Conservation (phyloP, 768 basidiomycete genomes). For the Boletus barrowsii region DNA sequence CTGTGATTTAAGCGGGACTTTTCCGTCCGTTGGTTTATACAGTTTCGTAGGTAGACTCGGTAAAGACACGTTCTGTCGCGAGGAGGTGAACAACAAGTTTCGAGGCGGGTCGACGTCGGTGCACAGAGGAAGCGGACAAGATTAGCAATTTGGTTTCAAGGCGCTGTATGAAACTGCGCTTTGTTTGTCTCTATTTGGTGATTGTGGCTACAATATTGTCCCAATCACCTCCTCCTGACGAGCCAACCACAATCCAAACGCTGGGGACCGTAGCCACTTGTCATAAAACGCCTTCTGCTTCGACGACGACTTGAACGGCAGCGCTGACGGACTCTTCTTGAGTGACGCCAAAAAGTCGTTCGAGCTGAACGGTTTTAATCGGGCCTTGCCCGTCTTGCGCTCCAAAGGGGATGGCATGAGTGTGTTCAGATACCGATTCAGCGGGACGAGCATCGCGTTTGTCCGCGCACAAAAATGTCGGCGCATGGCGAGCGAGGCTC, state of each 20-base stretch:
- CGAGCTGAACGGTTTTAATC: conserved; percentile 69
- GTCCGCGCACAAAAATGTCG: conserved; percentile 85
- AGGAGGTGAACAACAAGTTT: conserved; percentile 2
- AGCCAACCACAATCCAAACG: conserved; percentile 79
- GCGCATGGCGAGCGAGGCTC: conserved; percentile 64
- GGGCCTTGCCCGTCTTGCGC: conserved; percentile 24
- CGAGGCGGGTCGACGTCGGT: conserved; percentile 5
- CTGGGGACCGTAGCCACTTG: conserved; percentile 69
- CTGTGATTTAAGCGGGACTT: conserved; percentile 17
- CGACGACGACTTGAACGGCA: conserved; percentile 69
- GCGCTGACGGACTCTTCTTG: conserved; percentile 61
- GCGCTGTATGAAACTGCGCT: conserved; percentile 13
- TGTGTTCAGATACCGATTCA: conserved; percentile 88
- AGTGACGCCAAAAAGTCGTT: conserved; percentile 70
- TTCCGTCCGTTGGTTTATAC: conserved; percentile 19
- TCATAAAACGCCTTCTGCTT: conserved; percentile 75
- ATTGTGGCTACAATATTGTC: conserved; percentile 15
- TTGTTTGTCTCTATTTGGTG: conserved; percentile 27
- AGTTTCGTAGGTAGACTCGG: conserved; percentile 25
- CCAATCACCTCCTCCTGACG: conserved; percentile 69
- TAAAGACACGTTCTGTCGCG: conserved; percentile 2
- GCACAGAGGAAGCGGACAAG: conserved; percentile 12
- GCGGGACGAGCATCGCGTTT: conserved; percentile 80
- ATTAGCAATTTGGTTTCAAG: conserved; percentile 3
- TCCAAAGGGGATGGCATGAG: conserved; percentile 73